Evolutionary conservation across 805 yeast genomes (phyloP).

Genomic region (Allodekkera sacchari): DNA sequence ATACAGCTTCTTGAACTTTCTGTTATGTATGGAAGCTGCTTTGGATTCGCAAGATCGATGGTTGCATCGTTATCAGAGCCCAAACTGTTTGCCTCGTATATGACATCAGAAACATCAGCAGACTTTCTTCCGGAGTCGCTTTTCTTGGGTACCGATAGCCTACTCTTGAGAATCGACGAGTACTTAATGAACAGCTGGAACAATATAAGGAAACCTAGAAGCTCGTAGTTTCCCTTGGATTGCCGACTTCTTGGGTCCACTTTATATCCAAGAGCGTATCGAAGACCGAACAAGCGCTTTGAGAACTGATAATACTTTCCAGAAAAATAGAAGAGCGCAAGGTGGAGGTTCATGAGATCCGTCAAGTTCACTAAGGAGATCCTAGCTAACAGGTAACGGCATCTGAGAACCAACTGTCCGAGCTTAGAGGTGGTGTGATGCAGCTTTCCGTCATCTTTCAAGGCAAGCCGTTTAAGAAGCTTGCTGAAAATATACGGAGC

Average conservation of each 20-base stretch:
- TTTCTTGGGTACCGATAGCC: slow-evolving; percentile 1
- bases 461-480: slow-evolving; percentile 7
- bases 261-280: slow-evolving; percentile 69
- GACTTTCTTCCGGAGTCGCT: neutral
- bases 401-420: no score
- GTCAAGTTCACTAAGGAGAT: slow-evolving; percentile 38
- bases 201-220: slow-evolving; percentile 58
- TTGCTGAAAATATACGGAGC: slow-evolving; percentile 48
- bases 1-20: slow-evolving; percentile 68
- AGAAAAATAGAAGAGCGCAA: slow-evolving; percentile 73
- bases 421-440: no score
- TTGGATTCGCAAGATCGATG: slow-evolving; percentile 50
- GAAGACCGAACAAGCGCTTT: slow-evolving; percentile 68
- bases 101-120: neutral
- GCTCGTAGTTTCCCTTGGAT: slow-evolving; percentile 57
- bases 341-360: slow-evolving; percentile 58
- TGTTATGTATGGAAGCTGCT: slow-evolving; percentile 58
- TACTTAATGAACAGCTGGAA: slow-evolving; percentile 43
- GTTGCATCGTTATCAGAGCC: neutral
- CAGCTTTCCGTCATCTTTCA: no score
- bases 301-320: slow-evolving; percentile 77
- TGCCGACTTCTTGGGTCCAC: slow-evolving; percentile 33
- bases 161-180: slow-evolving; percentile 21
- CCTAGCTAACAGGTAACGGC: no score
- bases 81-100: neutral